These are phyloP conservation scores for Isabelozyma gotoi DNA, from an alignment of 805 yeast genomes.

Conservation along the genomic window DNA sequence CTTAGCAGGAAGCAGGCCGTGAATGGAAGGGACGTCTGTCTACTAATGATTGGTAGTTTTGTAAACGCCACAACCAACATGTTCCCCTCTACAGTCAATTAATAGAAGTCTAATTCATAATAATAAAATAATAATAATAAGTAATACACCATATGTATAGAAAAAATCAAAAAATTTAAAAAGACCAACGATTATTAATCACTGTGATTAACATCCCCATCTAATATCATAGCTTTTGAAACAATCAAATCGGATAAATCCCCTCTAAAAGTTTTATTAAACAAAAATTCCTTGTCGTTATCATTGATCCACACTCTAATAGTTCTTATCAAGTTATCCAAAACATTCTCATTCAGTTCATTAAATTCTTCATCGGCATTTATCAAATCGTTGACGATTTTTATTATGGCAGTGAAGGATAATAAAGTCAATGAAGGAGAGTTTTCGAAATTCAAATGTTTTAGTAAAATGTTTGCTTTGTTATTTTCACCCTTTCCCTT, in stretches of 20 bases:
- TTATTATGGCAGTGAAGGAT: conserved; percentile 32
- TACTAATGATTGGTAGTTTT: too few species aligned
- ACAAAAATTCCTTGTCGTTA: conserved; percentile 10
- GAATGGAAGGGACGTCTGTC: too few species aligned
- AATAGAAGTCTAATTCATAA: neutral
- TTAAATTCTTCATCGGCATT: conserved; percentile 16
- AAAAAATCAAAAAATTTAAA: neutral
- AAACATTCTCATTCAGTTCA: conserved; percentile 3
- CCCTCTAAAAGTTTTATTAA: conserved; percentile 23
- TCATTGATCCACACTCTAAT: conserved; percentile 32
- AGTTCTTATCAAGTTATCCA: conserved; percentile 27
- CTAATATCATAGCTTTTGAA: conserved; percentile 29
- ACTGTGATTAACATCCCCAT: conserved; percentile 18
- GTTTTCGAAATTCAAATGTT: conserved; percentile 18
- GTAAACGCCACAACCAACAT: neutral
- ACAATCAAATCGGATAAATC: conserved; percentile 30
- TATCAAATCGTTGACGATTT: conserved; percentile 15
- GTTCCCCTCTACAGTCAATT: neutral
- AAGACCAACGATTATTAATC: neutral
- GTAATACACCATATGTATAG: neutral
- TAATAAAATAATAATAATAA: neutral
- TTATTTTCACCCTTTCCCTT: conserved; percentile 13
- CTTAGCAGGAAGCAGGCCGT: too few species aligned
- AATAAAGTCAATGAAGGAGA: conserved; percentile 22
- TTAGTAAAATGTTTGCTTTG: conserved; percentile 21